Percentiles rank a stretch among this genome's conserved stretches.
Conservation (phyloP, 495 filamentous ascomycete species). For the Thermochaetoides thermophila region DNA sequence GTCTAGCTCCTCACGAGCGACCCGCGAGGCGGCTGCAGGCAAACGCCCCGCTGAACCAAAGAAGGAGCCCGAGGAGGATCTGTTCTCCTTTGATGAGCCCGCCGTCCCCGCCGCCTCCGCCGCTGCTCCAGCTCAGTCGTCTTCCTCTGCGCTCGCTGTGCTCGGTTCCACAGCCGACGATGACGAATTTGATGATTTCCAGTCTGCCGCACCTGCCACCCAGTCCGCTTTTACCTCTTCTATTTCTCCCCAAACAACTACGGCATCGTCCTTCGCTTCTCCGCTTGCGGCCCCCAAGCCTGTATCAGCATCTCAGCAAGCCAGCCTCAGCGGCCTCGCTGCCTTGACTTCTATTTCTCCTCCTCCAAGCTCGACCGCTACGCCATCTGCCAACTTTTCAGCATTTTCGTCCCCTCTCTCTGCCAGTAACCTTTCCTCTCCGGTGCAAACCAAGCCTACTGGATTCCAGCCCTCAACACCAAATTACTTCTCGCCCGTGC, state of each 20-base stretch:
- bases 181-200: slow-evolving; percentile 97
- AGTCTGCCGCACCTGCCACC: slow-evolving; percentile 62
- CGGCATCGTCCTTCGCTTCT: slow-evolving; percentile 45
- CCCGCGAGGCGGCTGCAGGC: slow-evolving; percentile 27
- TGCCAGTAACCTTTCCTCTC: slow-evolving; percentile 23
- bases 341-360: slow-evolving; percentile 72
- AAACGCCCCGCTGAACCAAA: slow-evolving; percentile 48
- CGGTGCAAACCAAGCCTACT: slow-evolving; percentile 40
- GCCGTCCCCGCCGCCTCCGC: slow-evolving; percentile 34
- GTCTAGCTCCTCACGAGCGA: slow-evolving; percentile 26
- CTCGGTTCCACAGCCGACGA: slow-evolving; percentile 43
- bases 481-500: slow-evolving; percentile 89
- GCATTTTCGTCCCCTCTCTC: slow-evolving; percentile 36
- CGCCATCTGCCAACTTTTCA: slow-evolving; percentile 36
- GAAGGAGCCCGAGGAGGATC: slow-evolving; percentile 74
- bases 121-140: slow-evolving; percentile 30
- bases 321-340: slow-evolving; percentile 64
- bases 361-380: slow-evolving; percentile 39
- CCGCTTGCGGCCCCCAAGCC: slow-evolving; percentile 74
- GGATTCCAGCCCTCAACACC: slow-evolving; percentile 65
- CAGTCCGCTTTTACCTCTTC: slow-evolving; percentile 15
- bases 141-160: slow-evolving; percentile 41
- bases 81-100: slow-evolving; percentile 77
- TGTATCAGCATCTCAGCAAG: slow-evolving; percentile 61
- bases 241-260: slow-evolving; percentile 12